These are phyloP conservation scores for Fusarium lateritium DNA, from an alignment of 2,329 filamentous ascomycete species.

Conservation along the genomic window DNA sequence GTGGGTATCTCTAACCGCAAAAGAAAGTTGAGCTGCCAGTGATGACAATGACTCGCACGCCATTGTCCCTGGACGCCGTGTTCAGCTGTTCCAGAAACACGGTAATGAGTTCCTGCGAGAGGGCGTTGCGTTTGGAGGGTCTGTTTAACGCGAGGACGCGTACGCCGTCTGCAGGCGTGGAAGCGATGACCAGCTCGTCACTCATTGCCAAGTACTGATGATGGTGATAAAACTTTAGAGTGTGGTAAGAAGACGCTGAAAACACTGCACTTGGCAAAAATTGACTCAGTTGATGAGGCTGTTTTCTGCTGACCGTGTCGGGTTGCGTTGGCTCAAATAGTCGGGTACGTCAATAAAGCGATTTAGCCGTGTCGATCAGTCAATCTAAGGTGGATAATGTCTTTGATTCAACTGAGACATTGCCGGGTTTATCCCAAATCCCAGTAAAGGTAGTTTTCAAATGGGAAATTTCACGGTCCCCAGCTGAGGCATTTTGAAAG, in stretches of 20 bases:
- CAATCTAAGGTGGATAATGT: slow-evolving; percentile 16
- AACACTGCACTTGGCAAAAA: slow-evolving; percentile 14
- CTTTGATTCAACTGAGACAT: slow-evolving; percentile 46
- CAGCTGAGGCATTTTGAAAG: slow-evolving; percentile 39
- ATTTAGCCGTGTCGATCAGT: slow-evolving; percentile 34
- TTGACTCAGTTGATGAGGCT: slow-evolving; percentile 12
- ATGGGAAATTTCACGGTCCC: slow-evolving; percentile 1
- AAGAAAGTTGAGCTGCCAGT: slow-evolving; percentile 57
- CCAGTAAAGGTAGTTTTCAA: not conserved
- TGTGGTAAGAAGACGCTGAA: not conserved
- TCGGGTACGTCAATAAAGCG: slow-evolving; percentile 33
- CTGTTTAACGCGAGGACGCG: slow-evolving; percentile 67
- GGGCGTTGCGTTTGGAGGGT: slow-evolving; percentile 70
- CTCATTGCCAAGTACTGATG: slow-evolving; percentile 19
- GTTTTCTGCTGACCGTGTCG: slow-evolving; percentile 1
- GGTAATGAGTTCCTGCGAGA: slow-evolving; percentile 65
- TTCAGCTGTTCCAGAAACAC: slow-evolving; percentile 56
- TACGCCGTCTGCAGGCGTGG: slow-evolving; percentile 55
- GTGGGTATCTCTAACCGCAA: slow-evolving; percentile 50
- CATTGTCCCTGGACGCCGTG: slow-evolving; percentile 44
- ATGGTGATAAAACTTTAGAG: not conserved
- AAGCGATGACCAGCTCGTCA: slow-evolving; percentile 45
- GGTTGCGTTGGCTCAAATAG: slow-evolving; percentile 37
- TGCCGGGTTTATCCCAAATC: not conserved
- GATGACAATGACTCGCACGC: slow-evolving; percentile 56